These are phyloP conservation scores for Flaveria trinervia DNA, from an alignment of 129 eudicot species.

Conservation along the genomic window DNA sequence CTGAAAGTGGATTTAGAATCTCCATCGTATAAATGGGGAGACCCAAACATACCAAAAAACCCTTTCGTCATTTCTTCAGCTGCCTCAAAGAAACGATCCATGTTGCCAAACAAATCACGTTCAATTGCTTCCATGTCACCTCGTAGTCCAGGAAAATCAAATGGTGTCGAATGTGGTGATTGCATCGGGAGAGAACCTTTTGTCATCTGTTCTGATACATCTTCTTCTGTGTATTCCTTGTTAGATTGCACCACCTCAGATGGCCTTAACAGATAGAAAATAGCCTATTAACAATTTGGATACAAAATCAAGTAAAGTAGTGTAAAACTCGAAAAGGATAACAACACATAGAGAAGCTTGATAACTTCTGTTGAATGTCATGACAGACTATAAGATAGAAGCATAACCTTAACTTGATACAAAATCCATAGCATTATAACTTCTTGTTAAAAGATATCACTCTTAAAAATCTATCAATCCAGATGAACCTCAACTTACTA, in stretches of 20 bases:
- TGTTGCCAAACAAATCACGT: conserved; percentile 55
- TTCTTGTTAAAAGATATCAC: background rate
- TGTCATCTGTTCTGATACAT: conserved; percentile 62
- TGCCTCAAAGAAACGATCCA: conserved; percentile 69
- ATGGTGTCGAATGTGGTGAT: conserved; percentile 38
- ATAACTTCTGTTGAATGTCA: background rate
- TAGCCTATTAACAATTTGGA: background rate
- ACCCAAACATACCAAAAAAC: conserved; percentile 52
- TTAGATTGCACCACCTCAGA: conserved; percentile 74
- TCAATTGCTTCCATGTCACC: conserved; percentile 84
- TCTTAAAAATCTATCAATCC: background rate
- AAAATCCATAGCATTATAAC: background rate
- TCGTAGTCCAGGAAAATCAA: conserved; percentile 75
- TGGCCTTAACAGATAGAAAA: conserved; percentile 52
- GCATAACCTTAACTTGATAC: background rate
- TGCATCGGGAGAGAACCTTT: conserved; percentile 49
- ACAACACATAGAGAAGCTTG: background rate
- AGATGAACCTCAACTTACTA: background rate
- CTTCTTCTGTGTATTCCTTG: conserved; percentile 93
- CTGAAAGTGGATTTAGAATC: conserved; percentile 47
- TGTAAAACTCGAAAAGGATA: background rate
- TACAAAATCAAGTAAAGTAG: background rate
- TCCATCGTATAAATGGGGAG: conserved; percentile 45
- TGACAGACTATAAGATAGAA: background rate
- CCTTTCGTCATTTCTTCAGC: conserved; percentile 79